Base-by-base conservation (phyloP, 306 rosid genomes). In the Amphicarpaea edgeworthii region DNA sequence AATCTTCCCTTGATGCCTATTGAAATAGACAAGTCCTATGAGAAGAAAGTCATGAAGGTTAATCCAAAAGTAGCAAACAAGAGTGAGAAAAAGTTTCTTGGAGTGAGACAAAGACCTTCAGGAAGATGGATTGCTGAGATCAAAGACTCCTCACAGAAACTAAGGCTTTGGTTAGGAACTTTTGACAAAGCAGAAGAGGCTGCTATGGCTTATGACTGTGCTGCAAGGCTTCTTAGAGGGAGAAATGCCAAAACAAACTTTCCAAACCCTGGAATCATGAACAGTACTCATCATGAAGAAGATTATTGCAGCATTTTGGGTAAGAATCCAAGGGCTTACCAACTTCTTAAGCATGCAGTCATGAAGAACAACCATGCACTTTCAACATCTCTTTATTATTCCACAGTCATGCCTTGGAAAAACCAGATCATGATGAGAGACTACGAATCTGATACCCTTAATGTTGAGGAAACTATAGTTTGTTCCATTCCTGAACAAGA, bases 111-210 rank as follows among this genome's bases (percentile, higher is more conserved):
- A 66, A 88, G 98, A 75, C 98, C 95, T 16, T 93, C 98, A 70
- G 98, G 98, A 65, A 89, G 97, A 86, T 93, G 98, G 98, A 91
- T 90, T 30, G 97, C 98, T 11, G 98, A 93, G 83, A 93, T 93
- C 77, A 93, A 93, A 62, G 97, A 85, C 79, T 86, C 98, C 0
- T 85, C 96, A 3, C 97, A 88, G 87, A 93, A 93, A 79, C 87
- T 93, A 68, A 83, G 98, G 86, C 82, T 93, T 3, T 93, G 98
- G 98, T 73, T 93, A 5, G 98, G 98, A 55, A 93, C 98, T 73
- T 93, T 79, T 76, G 97, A 93, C 54, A 63, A 72, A 77, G 85
- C 93, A 57, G 91, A 91, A 80, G 98, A 91, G 17, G 98, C 98
- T 70, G 97, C 98, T 0, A 3, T 85, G 79, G 90, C 93, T 55